Conservation (phyloP, 1,139 yeast species). For the Nakaseomyces kungkrabaensis region DNA sequence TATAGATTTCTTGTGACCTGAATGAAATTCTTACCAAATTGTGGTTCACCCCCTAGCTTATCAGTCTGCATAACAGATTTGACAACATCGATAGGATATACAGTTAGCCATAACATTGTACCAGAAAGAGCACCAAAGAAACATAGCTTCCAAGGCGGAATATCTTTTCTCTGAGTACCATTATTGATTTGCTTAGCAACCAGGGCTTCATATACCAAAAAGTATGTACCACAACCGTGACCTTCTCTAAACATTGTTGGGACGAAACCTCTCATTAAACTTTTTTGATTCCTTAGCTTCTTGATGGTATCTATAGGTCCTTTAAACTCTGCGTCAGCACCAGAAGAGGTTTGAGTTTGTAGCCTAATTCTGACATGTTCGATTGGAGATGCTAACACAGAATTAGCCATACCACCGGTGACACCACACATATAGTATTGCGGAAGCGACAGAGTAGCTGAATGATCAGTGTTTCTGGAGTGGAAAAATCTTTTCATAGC, state of each 20-base stretch:
- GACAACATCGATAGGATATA: constrained; percentile 77
- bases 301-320: constrained; percentile 79
- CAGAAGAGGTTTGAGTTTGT: constrained; percentile 52
- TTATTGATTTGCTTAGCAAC: constrained; percentile 46
- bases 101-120: constrained; percentile 69
- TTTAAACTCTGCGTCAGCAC: constrained; percentile 32
- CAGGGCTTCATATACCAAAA: constrained; percentile 79
- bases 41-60: constrained; percentile 43
- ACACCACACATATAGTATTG: constrained; percentile 78
- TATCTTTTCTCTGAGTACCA: constrained; percentile 39
- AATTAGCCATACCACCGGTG: constrained; percentile 83
- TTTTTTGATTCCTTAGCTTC: constrained; percentile 50
- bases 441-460: constrained; percentile 34
- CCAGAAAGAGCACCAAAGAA: constrained; percentile 80
- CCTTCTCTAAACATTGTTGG: constrained; percentile 81
- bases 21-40: constrained; percentile 26
- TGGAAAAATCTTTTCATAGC: constrained; percentile 63
- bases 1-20: constrained; percentile 46
- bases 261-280: constrained; percentile 64
- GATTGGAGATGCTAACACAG: constrained; percentile 80
- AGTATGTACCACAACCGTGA: constrained; percentile 82
- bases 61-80: constrained; percentile 86
- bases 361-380: constrained; percentile 87
- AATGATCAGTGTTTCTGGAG: constrained; percentile 11
- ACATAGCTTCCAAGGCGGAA: constrained; percentile 79